Conservation (phyloP, 1,284 basidiomycete genomes). For the Puccinia hordei region DNA sequence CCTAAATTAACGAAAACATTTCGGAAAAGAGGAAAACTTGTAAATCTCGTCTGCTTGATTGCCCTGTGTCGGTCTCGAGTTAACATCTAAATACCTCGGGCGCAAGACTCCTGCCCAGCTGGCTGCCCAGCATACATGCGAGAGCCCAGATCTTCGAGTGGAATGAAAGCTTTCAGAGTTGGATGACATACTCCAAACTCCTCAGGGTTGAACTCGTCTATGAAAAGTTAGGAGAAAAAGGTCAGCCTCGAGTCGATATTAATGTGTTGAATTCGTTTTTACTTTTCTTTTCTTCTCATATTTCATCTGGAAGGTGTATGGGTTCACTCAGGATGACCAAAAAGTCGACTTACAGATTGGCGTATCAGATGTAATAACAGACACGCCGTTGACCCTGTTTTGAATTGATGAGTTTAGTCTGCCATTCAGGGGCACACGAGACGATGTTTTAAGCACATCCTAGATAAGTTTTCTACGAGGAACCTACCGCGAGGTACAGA, state of each 20-base stretch:
- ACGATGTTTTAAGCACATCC: background rate
- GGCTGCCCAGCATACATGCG: slow-evolving; percentile 28
- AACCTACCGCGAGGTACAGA: slow-evolving; percentile 37
- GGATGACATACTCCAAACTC: slow-evolving; percentile 44
- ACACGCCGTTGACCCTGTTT: slow-evolving; percentile 19
- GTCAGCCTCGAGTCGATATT: background rate
- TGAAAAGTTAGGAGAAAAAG: background rate
- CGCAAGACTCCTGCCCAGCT: background rate
- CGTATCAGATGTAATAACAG: slow-evolving; percentile 11
- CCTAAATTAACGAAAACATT: background rate
- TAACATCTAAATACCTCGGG: background rate
- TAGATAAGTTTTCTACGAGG: background rate
- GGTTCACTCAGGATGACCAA: background rate
- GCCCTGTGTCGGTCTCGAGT: background rate
- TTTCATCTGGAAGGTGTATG: background rate
- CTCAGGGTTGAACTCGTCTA: slow-evolving; percentile 41
- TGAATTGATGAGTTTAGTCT: background rate
- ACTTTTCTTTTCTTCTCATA: background rate
- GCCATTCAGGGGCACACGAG: background rate
- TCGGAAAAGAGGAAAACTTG: background rate
- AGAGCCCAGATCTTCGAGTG: slow-evolving; percentile 38
- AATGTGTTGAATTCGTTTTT: background rate
- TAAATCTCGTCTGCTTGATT: background rate
- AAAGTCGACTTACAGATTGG: slow-evolving; percentile 22
- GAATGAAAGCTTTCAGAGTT: slow-evolving; percentile 42